These are phyloP conservation scores for Lepidium africanum DNA, from an alignment of 345 rosid species.

Conservation along the genomic window DNA sequence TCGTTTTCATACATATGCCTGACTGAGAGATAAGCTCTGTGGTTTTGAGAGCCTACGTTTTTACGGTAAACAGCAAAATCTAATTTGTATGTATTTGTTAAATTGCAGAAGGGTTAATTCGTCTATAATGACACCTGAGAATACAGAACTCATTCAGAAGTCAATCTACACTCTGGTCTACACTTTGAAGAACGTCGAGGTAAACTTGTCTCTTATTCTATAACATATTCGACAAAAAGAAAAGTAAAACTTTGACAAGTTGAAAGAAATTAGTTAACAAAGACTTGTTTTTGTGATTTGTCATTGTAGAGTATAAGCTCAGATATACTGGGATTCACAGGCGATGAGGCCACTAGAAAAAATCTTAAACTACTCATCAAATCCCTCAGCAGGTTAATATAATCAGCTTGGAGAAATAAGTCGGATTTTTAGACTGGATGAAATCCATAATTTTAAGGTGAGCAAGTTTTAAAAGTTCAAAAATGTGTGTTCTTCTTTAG, in stretches of 20 bases:
- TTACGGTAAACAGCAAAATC: not conserved
- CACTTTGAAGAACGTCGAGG: conserved; percentile 95
- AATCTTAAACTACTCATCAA: conserved; percentile 85
- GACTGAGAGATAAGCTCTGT: not conserved
- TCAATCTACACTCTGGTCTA: conserved; percentile 79
- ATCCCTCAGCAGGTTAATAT: conserved; percentile 89
- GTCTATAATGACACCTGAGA: conserved; percentile 88
- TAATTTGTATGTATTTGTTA: not conserved
- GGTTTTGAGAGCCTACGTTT: not conserved
- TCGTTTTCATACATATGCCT: not conserved
- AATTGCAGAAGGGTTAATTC: conserved; percentile 59
- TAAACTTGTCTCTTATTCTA: conserved; percentile 17
- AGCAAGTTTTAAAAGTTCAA: conserved; percentile 2
- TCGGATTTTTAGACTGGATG: not conserved
- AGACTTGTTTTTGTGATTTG: not conserved
- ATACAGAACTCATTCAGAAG: conserved; percentile 74
- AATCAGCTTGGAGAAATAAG: conserved; percentile 22
- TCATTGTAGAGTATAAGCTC: conserved; percentile 84
- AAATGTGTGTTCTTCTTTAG: conserved; percentile 2
- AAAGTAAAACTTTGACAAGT: not conserved
- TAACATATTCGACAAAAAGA: not conserved
- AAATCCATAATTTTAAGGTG: not conserved
- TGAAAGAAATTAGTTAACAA: not conserved
- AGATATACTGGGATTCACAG: conserved; percentile 95
- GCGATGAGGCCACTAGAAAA: conserved; percentile 82